Base-by-base conservation (phyloP, 2,329 filamentous ascomycete genomes). In the Alternaria triticimaculans region DNA sequence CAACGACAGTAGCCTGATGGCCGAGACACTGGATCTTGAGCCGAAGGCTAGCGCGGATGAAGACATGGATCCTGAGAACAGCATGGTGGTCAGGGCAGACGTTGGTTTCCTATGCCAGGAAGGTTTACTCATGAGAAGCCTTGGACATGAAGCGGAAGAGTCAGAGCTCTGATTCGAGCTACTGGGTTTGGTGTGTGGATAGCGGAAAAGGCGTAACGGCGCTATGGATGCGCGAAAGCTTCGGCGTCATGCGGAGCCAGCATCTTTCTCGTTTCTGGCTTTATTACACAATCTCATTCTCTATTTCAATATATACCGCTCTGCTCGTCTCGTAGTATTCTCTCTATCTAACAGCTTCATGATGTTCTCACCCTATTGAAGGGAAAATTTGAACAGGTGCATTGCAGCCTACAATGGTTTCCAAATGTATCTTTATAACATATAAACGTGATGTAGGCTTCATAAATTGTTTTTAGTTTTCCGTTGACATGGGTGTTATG, bases 81-180 rank as follows among this genome's bases (percentile, higher is more conserved):
- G 58, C 21, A 62, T 33, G 37, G 33, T 44, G 20, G 51, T 55
- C 5, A 58, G 67, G 23, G 76, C 76, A 14, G 77, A 78, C 26
- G 73, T 77, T 3, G 75, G 74, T 1, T 70, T 78, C 21, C 55
- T 79, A 23, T 60, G 2, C 12, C 46, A 21, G 11, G 62, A 70
- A 9, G 74, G 76, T 0, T 37, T 77, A 4, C 60, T 78, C 2
- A 66, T 72, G 65, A 66, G 5, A n/a, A 68, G 65, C 25, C 9
- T 71, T 12, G 46, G 8, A 30, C 5, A 21, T 25, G 44, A 53
- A 10, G 46, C 44, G 10, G 58, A 58, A 18, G 26, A 51, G 12
- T 33, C 18, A 12, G 25, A 55, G 1, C 10, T 20, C 11, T 55
- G 54, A 41, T 7, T 5, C 15, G n/a, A 9, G 5, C 4, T 50